Percentiles rank a stretch among this genome's conserved stretches.
phyloP scores from a whole-genome alignment of 2,329 filamentous ascomycete species.

The Colletotrichum sublineola region DNA sequence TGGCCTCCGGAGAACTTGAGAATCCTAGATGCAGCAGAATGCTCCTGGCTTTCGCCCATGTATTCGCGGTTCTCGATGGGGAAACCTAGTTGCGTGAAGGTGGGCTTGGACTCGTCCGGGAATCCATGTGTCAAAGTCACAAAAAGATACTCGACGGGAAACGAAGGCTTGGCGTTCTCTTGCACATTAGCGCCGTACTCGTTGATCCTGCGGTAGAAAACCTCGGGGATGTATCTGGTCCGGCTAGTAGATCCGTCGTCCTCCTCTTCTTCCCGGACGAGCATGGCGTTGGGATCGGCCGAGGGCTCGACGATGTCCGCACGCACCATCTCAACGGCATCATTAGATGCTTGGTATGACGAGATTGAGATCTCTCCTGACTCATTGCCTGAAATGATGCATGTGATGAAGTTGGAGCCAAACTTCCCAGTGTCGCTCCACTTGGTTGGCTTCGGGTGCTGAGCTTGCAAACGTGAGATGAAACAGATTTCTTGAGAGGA shows the following conservation, averaged over 20 bases:
- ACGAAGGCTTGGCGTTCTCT: conserved; percentile 95
- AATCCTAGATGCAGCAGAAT: conserved; percentile 75
- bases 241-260: conserved; percentile 77
- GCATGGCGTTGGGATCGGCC: conserved; percentile 92
- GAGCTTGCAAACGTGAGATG: conserved; percentile 87
- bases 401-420: conserved; percentile 97
- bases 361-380: conserved; percentile 89
- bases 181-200: conserved; percentile 97
- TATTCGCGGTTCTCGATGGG: conserved; percentile 92
- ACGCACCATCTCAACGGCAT: conserved; percentile 95
- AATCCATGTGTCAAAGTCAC: conserved; percentile 98
- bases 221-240: conserved; percentile 93
- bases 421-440: conserved; percentile 97
- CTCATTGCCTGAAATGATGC: conserved; percentile 93
- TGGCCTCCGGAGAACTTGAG: conserved; percentile 73
- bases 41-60: conserved; percentile 88
- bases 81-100: conserved; percentile 82
- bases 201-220: conserved; percentile 96
- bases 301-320: conserved; percentile 96
- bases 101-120: conserved; percentile 81
- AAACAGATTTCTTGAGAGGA: conserved; percentile 94
- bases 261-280: conserved; percentile 93
- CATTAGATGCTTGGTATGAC: conserved; percentile 94
- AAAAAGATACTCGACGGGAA: conserved; percentile 96
- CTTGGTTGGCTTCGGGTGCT: conserved; percentile 90